Evolutionary conservation across 441 rosid species (phyloP), one percentile per base, ranked within the genome.

Genomic region (Pelargonium exstipulatum): DNA sequence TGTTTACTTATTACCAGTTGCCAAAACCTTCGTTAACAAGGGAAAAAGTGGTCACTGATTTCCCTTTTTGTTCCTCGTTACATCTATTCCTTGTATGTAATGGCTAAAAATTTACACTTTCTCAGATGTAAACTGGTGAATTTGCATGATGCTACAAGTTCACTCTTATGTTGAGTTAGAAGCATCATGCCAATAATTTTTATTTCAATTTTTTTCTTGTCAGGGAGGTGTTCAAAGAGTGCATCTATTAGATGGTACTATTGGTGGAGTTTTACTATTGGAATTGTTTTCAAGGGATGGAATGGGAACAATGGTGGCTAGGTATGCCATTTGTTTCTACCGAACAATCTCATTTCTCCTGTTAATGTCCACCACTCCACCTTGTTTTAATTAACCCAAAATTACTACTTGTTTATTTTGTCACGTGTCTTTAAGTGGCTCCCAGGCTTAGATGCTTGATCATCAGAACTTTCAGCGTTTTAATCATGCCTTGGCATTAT

Each of bases 291-390:
- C 91, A 82, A 87, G 99, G 81, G 99, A 94, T 76, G 99, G 99
- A 57, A 84, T 91, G 91, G 98, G 98, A 73, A 94, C 98, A 53
- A 94, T 94, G 99, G 97, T 94, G 20, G 99, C 97, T 46, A 94
- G 97, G 97, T 93, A 79, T 74, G 77, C 72, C 73, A 48, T 70
- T n/a, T 42, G 71, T 73, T 42, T 42, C 5, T 71, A 55, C 20
- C 18, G 4, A 17, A 55, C 26, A 17, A 8, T 55, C 8, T 55
- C 61, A 53, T 17, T 53, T 53, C 60, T 53, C 60, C 9, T 53
- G 3, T 14, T 8, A 4, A 53, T 14, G 24, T 53, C 18, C 60
- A 53, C 24, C 10, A 5, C 40, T 35, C 40, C 8, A 35, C 40
- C 40, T 35, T 53, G 16, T 53, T 55, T 55, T 55, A 17, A 55